Base-by-base conservation (phyloP, 768 basidiomycete species). In the Chalciporus piperatus region DNA sequence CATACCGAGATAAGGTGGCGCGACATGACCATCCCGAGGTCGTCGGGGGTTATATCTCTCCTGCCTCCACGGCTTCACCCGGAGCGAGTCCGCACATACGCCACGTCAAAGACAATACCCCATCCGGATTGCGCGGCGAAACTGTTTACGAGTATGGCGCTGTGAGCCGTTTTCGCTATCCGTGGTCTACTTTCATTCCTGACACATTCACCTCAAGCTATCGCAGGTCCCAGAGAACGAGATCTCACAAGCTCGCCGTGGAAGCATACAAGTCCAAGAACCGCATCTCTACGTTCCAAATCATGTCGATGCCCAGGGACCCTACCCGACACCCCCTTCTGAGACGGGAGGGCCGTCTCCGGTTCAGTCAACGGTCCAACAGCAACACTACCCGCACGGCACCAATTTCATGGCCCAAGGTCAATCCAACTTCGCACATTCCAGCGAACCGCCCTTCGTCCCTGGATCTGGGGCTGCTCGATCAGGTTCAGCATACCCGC, bases 41-140 rank as follows among this genome's bases (percentile, higher is more conserved):
- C 22, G 46, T 58, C 10, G 67, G 60, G 16, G 70, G 65, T 13
- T 77, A 77, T 42, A 60, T 76, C 32, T 77, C 77, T 0, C 76
- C 77, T 14, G 60, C 73, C 2, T 76, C 76, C 19, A 77, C 76
- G 4, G 64, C 76, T 20, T 76, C 76, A 1, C 72, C 77, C 7
- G 66, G 66, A 20, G 67, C 65, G 12, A 72, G 68, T 54, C 68
- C 74, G 20, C 69, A 59, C 46, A 35, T 58, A 32, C 64, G 59
- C 22, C 54, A 63, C 12, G 54, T 54, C 41, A 66, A 62, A 16
- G 63, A 70, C 9, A 32, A 57, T 5, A 23, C 30, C 14, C 58
- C 65, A 14, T 60, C 64, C 6, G 51, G 43, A 2, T 30, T 69
- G 35, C 69, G 62, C 19, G 60, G 52, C 32, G 67, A 67, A 2